phyloP scores from a whole-genome alignment of 2,329 filamentous ascomycete species.

The Periconia digitata region DNA sequence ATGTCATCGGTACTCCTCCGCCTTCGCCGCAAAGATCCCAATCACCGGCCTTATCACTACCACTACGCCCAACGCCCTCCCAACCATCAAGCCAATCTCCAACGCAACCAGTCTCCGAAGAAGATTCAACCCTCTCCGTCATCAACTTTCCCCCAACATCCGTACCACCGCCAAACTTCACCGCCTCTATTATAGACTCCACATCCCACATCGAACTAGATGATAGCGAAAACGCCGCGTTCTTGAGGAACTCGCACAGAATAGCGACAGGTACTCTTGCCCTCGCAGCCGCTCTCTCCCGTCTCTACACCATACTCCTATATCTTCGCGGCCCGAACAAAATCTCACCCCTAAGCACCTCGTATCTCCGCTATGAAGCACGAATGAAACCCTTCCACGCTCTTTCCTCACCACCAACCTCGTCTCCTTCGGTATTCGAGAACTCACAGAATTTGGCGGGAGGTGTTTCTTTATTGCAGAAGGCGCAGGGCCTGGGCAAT shows the following conservation, averaged over 20 bases:
- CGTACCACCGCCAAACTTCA: no score
- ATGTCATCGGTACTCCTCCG: background rate
- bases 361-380: constrained; percentile 73
- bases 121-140: no score
- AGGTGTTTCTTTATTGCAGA: no score
- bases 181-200: no score
- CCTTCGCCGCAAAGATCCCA: no score
- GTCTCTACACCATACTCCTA: constrained; percentile 68
- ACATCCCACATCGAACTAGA: no score
- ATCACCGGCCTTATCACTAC: no score
- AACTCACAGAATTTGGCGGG: no score
- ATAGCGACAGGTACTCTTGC: constrained; percentile 26
- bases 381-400: constrained; percentile 82
- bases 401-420: constrained; percentile 69
- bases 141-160: no score
- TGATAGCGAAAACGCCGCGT: no score
- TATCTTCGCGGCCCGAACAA: constrained; percentile 54
- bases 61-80: background rate
- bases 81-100: background rate
- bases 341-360: constrained; percentile 66
- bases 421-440: constrained; percentile 60
- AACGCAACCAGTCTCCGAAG: background rate
- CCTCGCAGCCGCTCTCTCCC: constrained; percentile 35
- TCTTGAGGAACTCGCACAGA: no score
- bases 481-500: no score